A percentile compares a stretch with the other conserved stretches of the same genome.
Evolutionary conservation across 768 basidiomycete species (phyloP).

Genomic region (Rickenella mellea): DNA sequence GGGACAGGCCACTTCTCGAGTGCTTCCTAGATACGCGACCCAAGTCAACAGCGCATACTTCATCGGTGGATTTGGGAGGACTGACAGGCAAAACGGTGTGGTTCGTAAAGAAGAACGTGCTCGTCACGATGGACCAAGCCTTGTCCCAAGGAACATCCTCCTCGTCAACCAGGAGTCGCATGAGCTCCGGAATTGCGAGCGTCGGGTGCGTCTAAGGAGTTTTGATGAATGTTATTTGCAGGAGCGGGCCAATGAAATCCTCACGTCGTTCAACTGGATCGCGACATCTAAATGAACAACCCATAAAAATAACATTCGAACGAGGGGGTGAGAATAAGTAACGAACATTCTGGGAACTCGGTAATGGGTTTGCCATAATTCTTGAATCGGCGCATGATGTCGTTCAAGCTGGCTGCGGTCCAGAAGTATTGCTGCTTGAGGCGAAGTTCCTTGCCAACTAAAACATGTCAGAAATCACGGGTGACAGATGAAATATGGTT

Average conservation of each 20-base stretch:
- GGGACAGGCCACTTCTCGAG: slow-evolving; percentile 91
- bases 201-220: slow-evolving; percentile 84
- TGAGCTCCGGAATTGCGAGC: slow-evolving; percentile 88
- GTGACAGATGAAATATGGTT: background rate
- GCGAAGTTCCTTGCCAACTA: slow-evolving; percentile 80
- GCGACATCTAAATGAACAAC: slow-evolving; percentile 49
- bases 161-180: slow-evolving; percentile 87
- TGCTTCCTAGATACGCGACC: slow-evolving; percentile 46
- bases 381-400: slow-evolving; percentile 91
- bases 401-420: slow-evolving; percentile 81
- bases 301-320: slow-evolving; percentile 5
- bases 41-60: background rate
- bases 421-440: slow-evolving; percentile 97
- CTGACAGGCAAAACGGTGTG: slow-evolving; percentile 84
- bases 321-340: background rate
- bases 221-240: background rate
- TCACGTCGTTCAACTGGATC: slow-evolving; percentile 90
- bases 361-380: slow-evolving; percentile 72
- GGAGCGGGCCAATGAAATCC: slow-evolving; percentile 10
- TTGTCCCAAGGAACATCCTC: slow-evolving; percentile 76
- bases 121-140: slow-evolving; percentile 85
- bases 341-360: slow-evolving; percentile 75
- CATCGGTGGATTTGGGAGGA: slow-evolving; percentile 9
- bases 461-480: background rate
- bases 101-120: slow-evolving; percentile 94